These are phyloP conservation scores for Aureobasidium mangrovei DNA, from an alignment of 2,329 filamentous ascomycete genomes.

Conservation along the genomic window DNA sequence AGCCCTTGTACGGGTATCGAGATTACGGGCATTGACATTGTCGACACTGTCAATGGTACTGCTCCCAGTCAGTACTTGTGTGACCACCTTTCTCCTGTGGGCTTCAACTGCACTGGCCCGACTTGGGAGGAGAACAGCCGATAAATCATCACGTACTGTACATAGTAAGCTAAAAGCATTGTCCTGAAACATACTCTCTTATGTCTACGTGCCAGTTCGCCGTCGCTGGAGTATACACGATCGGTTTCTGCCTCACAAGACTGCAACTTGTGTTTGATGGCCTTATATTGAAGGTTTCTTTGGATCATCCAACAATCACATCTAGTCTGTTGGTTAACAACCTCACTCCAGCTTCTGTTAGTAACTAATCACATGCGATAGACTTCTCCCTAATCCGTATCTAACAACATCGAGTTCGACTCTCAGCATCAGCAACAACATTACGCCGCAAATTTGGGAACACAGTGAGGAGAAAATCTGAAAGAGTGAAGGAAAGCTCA, in stretches of 20 bases:
- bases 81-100: conserved; percentile 18
- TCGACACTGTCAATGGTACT: conserved; percentile 17
- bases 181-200: background rate
- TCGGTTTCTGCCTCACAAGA: too few relatives aligned
- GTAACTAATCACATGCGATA: background rate
- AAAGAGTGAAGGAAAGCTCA: background rate
- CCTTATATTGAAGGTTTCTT: background rate
- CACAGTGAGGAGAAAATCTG: background rate
- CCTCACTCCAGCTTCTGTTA: background rate
- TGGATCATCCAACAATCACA: background rate
- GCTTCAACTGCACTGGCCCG: conserved; percentile 22
- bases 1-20: conserved; percentile 22
- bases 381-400: background rate
- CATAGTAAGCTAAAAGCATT: background rate
- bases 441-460: background rate
- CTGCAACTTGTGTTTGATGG: too few relatives aligned
- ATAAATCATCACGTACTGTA: background rate
- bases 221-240: too few relatives aligned
- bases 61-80: conserved; percentile 20
- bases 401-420: background rate
- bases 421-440: background rate
- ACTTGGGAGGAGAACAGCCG: conserved; percentile 12
- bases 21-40: conserved; percentile 18
- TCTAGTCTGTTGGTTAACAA: background rate
- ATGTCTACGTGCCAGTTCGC: background rate